Base-by-base conservation (phyloP, 116 monocot species). In the Posidonia oceanica region DNA sequence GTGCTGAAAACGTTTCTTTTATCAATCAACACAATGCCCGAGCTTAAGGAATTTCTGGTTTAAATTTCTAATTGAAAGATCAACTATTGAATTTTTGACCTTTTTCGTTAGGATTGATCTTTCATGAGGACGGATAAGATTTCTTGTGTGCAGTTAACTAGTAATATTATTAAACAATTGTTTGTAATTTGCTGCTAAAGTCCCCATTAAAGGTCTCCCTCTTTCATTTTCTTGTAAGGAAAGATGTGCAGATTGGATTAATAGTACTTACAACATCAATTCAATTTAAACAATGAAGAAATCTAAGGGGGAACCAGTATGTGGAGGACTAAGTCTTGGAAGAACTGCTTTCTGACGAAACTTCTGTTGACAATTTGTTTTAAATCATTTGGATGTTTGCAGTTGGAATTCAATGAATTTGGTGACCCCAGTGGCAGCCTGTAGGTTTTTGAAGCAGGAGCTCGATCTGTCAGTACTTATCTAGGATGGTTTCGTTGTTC, bases 381-480 rank as follows among this genome's bases (percentile, higher is more conserved):
- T 48, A 48, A 48, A 10, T 48, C 4, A 48, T 60, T 3, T 70
- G 66, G 4, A 29, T n/a, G 36, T 37, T 13, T 77, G 58, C 77
- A 82, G 82, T 2, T 77, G 70, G 77, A 82, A 71, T 74, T 54
- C 66, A 21, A 61, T 61, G 69, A 71, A 40, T 56, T 71, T 78
- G 66, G 54, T 5, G 74, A 17, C 42, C 38, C 36, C 52, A 53
- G 51, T 73, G 21, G 36, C 48, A 17, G 48, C 15, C 54, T 55
- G 1, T 72, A 59, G 14, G 22, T 36, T 63, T 64, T 73, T 54
- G 63, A 37, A 42, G 42, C 2, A 23, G 14, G 17, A 52, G 51
- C 36, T 53, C 11, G 21, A 22, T 36, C 13, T 72, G 64, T 7
- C 38, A n/a, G 14, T 44, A 60, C 10, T 23, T 40, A 39, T 61